Base-by-base conservation (phyloP, 2,329 filamentous ascomycete species). In the Fusarium buxicola region DNA sequence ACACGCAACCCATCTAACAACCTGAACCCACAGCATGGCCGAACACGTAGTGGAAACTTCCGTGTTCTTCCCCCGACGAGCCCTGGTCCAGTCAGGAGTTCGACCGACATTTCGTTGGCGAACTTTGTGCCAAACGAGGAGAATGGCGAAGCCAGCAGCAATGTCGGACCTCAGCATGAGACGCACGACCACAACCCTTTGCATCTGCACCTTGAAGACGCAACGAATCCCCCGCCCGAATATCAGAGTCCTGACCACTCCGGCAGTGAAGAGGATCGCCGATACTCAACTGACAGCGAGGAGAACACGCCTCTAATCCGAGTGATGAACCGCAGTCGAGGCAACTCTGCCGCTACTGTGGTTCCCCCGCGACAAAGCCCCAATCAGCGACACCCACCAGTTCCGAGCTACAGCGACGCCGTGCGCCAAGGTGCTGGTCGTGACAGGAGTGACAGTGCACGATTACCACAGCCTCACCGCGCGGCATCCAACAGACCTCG, bases 21-120 rank as follows among this genome's bases (percentile, higher is more conserved):
- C 57, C 73, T 84, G 48, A 82, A 85, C 51, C 80, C 84, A n/a
- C 84, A 86, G 40, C 92, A 96, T 74, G 86, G 85, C 34, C 84
- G 93, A 57, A 89, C 90, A 36, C 85, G 88, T 59, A 95, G 91
- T 71, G 91, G 91, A 49, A 94, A 92, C 69, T 89, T 93, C 72
- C 85, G 92, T 64, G 82, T 94, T 40, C 81, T 90, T 67, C 82
- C 88, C 61, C 91, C 93, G 8, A 91, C 91, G 16, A 97, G 92
- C 72, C 94, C 94, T 1, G 95, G 95, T 4, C 95, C 95, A 2
- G 85, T 93, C 60, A 86, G 94, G 68, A 96, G 92, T 72, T 94
- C 95, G 8, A 98, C 95, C 10, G 95, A 98, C 75, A 99, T 99
- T 66, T 97, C 94, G 8, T 85, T 99, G 43, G 92, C 94, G 25